phyloP scores from a whole-genome alignment of 2,329 filamentous ascomycete species.

The Anisogramma anomala region DNA sequence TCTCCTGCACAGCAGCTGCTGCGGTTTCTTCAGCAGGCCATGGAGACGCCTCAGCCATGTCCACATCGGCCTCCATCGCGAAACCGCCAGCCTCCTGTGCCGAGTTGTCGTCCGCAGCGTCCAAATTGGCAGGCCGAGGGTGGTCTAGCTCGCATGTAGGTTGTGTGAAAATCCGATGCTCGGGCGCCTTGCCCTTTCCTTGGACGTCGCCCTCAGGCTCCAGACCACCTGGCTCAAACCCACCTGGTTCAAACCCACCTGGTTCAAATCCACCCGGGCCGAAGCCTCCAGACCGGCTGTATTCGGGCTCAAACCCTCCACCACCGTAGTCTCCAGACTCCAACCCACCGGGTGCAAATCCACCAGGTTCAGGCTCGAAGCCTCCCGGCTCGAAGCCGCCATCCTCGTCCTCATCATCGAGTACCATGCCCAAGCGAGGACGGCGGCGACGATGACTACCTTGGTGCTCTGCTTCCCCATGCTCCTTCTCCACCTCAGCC shows the following conservation, averaged over 20 bases:
- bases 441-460: slow-evolving; percentile 16
- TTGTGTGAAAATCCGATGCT: neutral
- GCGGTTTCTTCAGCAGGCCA: neutral
- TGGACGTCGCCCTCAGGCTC: neutral
- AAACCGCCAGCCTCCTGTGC: slow-evolving; percentile 9
- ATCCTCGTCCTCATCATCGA: neutral
- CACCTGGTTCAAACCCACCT: slow-evolving; percentile 14
- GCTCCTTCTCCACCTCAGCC: too few relatives aligned
- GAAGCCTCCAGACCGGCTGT: neutral
- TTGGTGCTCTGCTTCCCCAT: too few relatives aligned
- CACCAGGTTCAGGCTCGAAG: slow-evolving; percentile 2
- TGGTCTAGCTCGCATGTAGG: neutral
- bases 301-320: neutral
- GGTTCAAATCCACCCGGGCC: slow-evolving; percentile 7
- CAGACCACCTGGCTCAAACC: neutral
- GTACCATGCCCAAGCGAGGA: neutral
- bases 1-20: neutral
- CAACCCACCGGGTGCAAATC: neutral
- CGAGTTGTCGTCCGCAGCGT: neutral
- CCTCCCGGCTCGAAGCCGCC: slow-evolving; percentile 4
- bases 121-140: neutral
- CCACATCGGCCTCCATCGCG: slow-evolving; percentile 9
- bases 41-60: neutral
- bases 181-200: slow-evolving; percentile 1
- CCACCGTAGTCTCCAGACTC: slow-evolving; percentile 1